Percentiles rank a stretch among this genome's conserved stretches.
Conservation (phyloP, 225 moss, liverwort and hornwort species). For the Thuidium tamariscinum region DNA sequence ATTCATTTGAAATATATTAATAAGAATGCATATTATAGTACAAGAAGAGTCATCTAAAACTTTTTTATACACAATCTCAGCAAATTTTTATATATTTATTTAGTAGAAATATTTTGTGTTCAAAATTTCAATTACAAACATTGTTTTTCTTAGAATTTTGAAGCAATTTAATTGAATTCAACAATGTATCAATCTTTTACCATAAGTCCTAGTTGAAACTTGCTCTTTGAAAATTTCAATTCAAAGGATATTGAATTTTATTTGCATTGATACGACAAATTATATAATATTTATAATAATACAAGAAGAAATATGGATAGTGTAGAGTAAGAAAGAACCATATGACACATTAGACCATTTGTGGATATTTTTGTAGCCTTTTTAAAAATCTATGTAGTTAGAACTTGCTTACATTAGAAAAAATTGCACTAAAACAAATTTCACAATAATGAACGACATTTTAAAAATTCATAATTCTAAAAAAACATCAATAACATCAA, state of each 20-base stretch:
- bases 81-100: not conserved
- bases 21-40: not conserved
- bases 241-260: no score
- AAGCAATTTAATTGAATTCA: no score
- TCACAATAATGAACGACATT: rapidly evolving
- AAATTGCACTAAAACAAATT: not conserved
- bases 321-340: not conserved
- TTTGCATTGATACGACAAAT: not conserved
- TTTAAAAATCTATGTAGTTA: rapidly evolving
- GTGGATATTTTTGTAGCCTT: not conserved
- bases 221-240: rapidly evolving
- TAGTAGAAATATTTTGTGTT: rapidly evolving
- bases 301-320: not conserved
- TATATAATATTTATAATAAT: no score
- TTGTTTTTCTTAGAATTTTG: not conserved
- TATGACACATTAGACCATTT: not conserved
- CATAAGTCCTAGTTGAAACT: not conserved
- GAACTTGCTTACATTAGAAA: not conserved
- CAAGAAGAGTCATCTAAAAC: rapidly evolving
- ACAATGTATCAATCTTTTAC: not conserved
- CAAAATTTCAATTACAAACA: not conserved
- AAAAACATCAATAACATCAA: no score
- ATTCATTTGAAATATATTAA: not conserved
- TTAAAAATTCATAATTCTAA: not conserved
- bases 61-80: rapidly evolving